phyloP scores from a whole-genome alignment of 306 rosid genomes.

The Rosa persica region DNA sequence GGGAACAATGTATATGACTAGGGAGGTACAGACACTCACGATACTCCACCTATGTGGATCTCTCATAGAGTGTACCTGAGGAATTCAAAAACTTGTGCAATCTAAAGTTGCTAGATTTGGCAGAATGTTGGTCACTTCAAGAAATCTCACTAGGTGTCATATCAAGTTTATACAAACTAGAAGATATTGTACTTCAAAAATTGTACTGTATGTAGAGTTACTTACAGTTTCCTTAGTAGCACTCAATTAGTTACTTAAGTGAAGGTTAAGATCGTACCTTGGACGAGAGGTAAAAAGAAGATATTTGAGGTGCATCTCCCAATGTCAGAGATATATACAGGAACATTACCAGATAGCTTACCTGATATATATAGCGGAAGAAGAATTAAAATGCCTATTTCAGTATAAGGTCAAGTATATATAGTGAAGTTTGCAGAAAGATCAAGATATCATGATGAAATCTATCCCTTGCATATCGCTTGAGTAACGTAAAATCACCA shows the following conservation, averaged over 20 bases:
- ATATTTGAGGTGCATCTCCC: conserved; percentile 66
- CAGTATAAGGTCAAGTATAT: conserved; percentile 10
- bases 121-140: not conserved
- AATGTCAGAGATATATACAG: conserved; percentile 81
- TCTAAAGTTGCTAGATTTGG: not conserved
- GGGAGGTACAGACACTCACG: not conserved
- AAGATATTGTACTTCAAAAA: not conserved
- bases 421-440: not conserved
- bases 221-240: not conserved
- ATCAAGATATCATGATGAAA: not conserved
- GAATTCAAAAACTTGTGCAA: not conserved
- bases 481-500: conserved; percentile 14
- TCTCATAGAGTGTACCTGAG: not conserved
- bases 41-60: not conserved
- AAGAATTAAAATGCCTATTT: conserved; percentile 6
- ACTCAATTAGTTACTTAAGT: not conserved
- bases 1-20: not conserved
- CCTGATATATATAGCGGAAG: conserved; percentile 50
- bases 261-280: conserved; percentile 52
- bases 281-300: conserved; percentile 79
- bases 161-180: not conserved
- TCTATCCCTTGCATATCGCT: conserved; percentile 14
- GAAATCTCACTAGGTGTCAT: not conserved
- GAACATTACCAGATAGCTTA: conserved; percentile 95
- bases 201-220: not conserved